Conservation (phyloP, 2,329 filamentous ascomycete genomes). For the Alternaria gaisen region DNA sequence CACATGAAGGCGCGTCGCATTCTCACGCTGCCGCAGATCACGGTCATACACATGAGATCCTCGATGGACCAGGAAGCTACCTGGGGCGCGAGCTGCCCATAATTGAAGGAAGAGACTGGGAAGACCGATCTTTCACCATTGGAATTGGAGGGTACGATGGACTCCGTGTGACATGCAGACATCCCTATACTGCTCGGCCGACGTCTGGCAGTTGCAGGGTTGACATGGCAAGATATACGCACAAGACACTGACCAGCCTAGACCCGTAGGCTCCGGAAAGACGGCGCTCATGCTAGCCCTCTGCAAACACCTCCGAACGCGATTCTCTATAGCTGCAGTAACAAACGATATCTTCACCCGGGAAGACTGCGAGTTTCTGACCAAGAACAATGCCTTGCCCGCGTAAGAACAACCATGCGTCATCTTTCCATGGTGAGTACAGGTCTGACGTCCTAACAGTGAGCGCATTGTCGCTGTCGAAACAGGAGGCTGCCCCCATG, state of each 20-base stretch:
- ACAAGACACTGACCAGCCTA: slow-evolving; percentile 50
- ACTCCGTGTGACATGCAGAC: background rate
- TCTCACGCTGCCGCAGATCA: slow-evolving; percentile 69
- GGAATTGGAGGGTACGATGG: slow-evolving; percentile 90
- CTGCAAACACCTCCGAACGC: slow-evolving; percentile 80
- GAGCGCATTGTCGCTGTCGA: slow-evolving; percentile 93
- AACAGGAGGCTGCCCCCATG: slow-evolving; percentile 96
- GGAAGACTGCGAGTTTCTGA: slow-evolving; percentile 98
- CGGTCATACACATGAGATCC: slow-evolving; percentile 94
- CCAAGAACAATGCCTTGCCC: slow-evolving; percentile 82
- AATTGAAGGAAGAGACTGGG: slow-evolving; percentile 86
- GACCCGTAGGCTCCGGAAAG: slow-evolving; percentile 95
- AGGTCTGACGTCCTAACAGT: slow-evolving; percentile 17
- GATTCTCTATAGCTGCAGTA: slow-evolving; percentile 89
- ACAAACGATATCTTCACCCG: slow-evolving; percentile 99
- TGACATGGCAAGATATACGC: slow-evolving; percentile 5
- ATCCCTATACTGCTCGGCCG: background rate
- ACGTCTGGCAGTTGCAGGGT: background rate
- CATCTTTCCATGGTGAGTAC: background rate
- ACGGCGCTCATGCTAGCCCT: slow-evolving; percentile 96
- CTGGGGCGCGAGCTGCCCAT: slow-evolving; percentile 92
- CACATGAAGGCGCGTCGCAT: slow-evolving; percentile 56
- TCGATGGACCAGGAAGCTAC: slow-evolving; percentile 91
- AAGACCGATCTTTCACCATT: slow-evolving; percentile 89
- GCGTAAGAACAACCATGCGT: slow-evolving; percentile 52